Conservation (phyloP, 768 basidiomycete species). For the Russula compacta region DNA sequence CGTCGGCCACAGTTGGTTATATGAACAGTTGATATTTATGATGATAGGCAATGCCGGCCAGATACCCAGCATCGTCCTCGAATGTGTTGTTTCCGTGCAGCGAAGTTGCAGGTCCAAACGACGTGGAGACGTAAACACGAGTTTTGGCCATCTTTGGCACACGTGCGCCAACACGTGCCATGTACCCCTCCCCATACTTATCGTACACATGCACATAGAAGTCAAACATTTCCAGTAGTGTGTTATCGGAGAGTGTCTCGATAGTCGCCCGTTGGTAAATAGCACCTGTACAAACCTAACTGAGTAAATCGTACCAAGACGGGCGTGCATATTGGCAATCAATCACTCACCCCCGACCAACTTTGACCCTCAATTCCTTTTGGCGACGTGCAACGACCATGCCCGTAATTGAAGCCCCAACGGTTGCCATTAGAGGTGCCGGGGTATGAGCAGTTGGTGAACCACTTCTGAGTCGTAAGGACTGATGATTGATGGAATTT, state of each 20-base stretch:
- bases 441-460: no score
- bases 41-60: background rate
- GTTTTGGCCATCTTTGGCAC: background rate
- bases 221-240: background rate
- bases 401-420: background rate
- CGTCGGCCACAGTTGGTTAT: no score
- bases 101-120: background rate
- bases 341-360: background rate
- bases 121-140: background rate
- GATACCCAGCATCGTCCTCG: background rate
- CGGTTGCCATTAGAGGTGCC: background rate
- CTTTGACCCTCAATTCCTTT: background rate
- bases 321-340: no score
- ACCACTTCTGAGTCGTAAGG: no score
- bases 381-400: background rate
- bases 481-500: no score
- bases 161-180: background rate
- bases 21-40: background rate
- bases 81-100: background rate
- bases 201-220: no score
- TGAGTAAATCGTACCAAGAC: no score
- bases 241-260: background rate
- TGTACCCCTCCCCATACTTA: background rate
- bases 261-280: background rate
- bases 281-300: background rate